Conservation (phyloP, 768 basidiomycete genomes). For the Serpula lacrymans region DNA sequence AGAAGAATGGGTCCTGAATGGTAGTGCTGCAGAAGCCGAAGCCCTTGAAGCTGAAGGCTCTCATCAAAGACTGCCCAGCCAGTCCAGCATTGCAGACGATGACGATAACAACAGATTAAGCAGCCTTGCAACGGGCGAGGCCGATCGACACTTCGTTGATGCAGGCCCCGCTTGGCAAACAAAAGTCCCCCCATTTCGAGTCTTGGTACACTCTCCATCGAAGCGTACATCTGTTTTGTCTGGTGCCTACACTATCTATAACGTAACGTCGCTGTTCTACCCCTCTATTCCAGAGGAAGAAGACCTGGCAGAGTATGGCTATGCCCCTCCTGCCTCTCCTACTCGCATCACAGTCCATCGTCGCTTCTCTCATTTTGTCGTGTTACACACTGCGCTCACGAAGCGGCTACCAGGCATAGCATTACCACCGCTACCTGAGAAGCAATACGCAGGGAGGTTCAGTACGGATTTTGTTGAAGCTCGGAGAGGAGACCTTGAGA, state of each 20-base stretch:
- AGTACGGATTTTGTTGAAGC: slow-evolving; percentile 81
- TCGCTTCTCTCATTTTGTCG: slow-evolving; percentile 82
- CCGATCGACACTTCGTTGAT: slow-evolving; percentile 70
- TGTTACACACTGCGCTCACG: slow-evolving; percentile 68
- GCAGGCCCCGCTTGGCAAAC: slow-evolving; percentile 69
- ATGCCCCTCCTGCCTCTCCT: slow-evolving; percentile 32
- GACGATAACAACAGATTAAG: slow-evolving; percentile 32
- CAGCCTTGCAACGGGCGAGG: slow-evolving; percentile 47
- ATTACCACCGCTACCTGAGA: slow-evolving; percentile 80
- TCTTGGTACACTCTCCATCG: slow-evolving; percentile 79
- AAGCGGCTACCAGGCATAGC: slow-evolving; percentile 72
- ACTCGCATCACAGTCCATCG: slow-evolving; percentile 71
- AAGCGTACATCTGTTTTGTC: slow-evolving; percentile 65
- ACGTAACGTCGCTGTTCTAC: slow-evolving; percentile 69
- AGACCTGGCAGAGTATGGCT: slow-evolving; percentile 14
- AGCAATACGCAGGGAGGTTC: slow-evolving; percentile 80
- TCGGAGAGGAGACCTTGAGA: slow-evolving; percentile 74
- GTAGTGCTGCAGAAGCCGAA: slow-evolving; percentile 33
- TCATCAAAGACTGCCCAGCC: slow-evolving; percentile 24
- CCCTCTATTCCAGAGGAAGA: slow-evolving; percentile 14
- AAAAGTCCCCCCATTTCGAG: slow-evolving; percentile 67
- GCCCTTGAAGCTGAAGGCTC: slow-evolving; percentile 15
- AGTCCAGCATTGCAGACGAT: slow-evolving; percentile 40
- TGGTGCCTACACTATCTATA: slow-evolving; percentile 73
- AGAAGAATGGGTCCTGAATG: slow-evolving; percentile 79